Evolutionary conservation across 192 early-diverging fungal species (phyloP).

Genomic region (Chytriomyces sp.): DNA sequence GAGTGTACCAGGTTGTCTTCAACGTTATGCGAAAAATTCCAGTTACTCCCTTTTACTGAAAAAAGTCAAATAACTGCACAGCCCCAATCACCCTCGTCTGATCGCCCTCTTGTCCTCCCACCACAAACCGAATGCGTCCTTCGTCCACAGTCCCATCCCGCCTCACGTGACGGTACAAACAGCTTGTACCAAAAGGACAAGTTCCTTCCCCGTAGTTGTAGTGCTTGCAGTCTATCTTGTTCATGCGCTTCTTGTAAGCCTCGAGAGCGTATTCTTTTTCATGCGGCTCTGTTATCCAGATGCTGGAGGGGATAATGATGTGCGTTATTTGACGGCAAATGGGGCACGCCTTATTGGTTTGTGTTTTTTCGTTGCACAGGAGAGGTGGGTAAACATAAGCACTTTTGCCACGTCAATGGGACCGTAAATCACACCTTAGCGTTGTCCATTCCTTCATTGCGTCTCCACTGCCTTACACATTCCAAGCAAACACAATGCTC

Average conservation of each 20-base stretch:
- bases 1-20: too few relatives aligned
- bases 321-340: constrained; percentile 53
- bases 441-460: constrained; percentile 48
- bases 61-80: constrained; percentile 48
- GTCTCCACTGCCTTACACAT: constrained; percentile 55
- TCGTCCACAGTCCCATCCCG: constrained; percentile 42
- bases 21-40: too few relatives aligned
- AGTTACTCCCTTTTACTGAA: constrained; percentile 13
- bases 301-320: constrained; percentile 50
- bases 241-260: constrained; percentile 49
- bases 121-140: constrained; percentile 37
- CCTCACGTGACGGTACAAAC: constrained; percentile 53
- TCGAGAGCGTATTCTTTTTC: constrained; percentile 46
- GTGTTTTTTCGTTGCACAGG: neutral
- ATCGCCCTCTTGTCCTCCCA: constrained; percentile 37
- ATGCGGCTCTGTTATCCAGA: constrained; percentile 36
- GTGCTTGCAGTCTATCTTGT: constrained; percentile 51
- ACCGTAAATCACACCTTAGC: constrained; percentile 36
- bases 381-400: neutral
- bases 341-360: constrained; percentile 46
- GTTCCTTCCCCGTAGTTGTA: constrained; percentile 49
- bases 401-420: too few relatives aligned
- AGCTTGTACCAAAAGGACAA: constrained; percentile 56
- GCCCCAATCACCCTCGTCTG: constrained; percentile 33
- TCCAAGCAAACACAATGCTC: constrained; percentile 57